Evolutionary conservation across 1,139 yeast species (phyloP), one percentile per base, ranked within the genome.

Genomic region (Candida mesenterica): DNA sequence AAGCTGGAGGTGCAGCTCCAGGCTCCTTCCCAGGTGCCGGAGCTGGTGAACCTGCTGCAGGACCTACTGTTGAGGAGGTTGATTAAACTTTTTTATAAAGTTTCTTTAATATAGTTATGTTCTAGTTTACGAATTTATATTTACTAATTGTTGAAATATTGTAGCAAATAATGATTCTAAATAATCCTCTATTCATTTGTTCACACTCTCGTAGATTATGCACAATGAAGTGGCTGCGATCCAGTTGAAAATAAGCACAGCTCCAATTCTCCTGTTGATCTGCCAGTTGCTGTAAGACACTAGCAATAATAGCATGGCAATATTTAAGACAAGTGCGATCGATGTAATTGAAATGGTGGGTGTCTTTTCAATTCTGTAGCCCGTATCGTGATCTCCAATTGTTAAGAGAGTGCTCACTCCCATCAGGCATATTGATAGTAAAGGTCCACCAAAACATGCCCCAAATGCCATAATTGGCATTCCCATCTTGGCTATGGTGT

Each of bases 401-500:
- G n/a, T 17, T 3, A 82, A 46, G 26, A 86, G 49, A 0, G 92
- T 87, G 45, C 84, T 81, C 5, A 82, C 59, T 25, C 66, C 82
- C 61, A 60, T 59, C 23, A 64, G 72, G 36, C 72, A 58, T 24
- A 75, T 54, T 17, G 77, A 67, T 16, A 76, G 51, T 8, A 90
- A 62, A 0, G 97, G 97, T 1, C 97, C 94, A 1, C 97, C 97
- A 58, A 89, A 86, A 53, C 97, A 90, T 0, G 97, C 97, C 10
- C 95, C 85, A 28, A 92, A 69, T 0, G 97, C 97, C 92, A 90
- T 87, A 42, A 85, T 73, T 0, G 96, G 90, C 65, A 81, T 82
- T 0, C 97, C 97, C 79, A 87, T 78, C 43, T 67, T 70, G 0
- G 96, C 92, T 34, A 92, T 80, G 0, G 95, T 85, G 33, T 83